Evolutionary conservation across 306 rosid species (phyloP).

Genomic region (Medicago lupulina): DNA sequence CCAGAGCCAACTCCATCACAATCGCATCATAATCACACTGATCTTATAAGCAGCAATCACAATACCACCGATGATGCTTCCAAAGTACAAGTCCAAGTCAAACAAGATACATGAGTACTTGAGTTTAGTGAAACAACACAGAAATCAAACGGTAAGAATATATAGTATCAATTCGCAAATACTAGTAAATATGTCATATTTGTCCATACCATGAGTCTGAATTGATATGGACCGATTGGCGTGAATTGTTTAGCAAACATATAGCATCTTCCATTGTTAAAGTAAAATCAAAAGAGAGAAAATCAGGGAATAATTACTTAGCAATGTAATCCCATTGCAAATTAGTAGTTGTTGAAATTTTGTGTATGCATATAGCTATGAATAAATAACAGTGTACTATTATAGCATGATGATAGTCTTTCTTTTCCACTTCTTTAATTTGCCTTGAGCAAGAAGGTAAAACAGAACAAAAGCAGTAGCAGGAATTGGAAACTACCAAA

Average conservation of each 20-base stretch:
- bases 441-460: not conserved
- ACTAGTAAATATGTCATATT: not conserved
- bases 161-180: not conserved
- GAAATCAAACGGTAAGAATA: not conserved
- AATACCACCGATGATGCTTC: conserved; percentile 36
- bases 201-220: not conserved
- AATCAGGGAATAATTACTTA: not conserved
- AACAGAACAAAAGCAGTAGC: not conserved
- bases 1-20: conserved; percentile 5
- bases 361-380: not conserved
- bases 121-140: not conserved
- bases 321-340: conserved; percentile 7
- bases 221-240: not conserved
- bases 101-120: not conserved
- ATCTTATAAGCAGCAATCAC: conserved; percentile 11
- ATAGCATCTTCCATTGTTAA: too few species aligned
- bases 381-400: not conserved
- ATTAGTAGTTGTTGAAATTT: not conserved
- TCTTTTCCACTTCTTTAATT: not conserved
- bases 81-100: conserved; percentile 27
- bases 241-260: too few species aligned
- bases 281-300: too few species aligned
- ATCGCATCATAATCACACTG: conserved; percentile 42
- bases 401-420: not conserved
- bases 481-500: not conserved